These are phyloP conservation scores for Lolium perenne DNA, from an alignment of 176 grass and related monocot species.

Conservation along the genomic window DNA sequence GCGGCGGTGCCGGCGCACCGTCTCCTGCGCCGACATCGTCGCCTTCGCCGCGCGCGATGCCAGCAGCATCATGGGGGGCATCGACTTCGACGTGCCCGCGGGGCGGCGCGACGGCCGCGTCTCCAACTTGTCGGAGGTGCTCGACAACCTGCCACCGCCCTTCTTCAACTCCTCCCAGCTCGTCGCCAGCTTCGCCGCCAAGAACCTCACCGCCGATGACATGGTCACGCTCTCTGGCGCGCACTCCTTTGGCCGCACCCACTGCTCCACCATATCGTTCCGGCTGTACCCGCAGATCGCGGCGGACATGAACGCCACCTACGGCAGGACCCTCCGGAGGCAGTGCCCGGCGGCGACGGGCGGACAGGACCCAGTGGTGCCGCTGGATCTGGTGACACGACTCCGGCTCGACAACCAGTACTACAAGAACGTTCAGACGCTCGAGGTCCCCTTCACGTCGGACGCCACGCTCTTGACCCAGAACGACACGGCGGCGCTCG, in stretches of 20 bases:
- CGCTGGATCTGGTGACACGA: conserved; percentile 43
- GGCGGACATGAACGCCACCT: conserved; percentile 19
- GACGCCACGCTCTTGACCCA: conserved; percentile 51
- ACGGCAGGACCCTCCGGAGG: not conserved
- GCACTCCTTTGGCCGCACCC: conserved; percentile 49
- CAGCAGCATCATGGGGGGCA: conserved; percentile 29
- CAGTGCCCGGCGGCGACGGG: conserved; percentile 37
- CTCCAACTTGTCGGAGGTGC: conserved; percentile 42
- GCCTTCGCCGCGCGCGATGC: conserved; percentile 66
- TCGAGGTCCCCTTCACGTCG: conserved; percentile 52
- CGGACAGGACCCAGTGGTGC: conserved; percentile 43
- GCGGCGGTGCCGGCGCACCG: conserved; percentile 46
- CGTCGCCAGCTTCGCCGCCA: conserved; percentile 32
- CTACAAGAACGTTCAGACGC: conserved; percentile 53
- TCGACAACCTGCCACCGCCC: conserved; percentile 33
- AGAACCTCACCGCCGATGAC: conserved; percentile 41
- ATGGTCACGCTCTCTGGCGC: conserved; percentile 58
- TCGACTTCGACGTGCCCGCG: conserved; percentile 46
- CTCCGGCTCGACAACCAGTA: conserved; percentile 59
- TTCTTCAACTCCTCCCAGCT: conserved; percentile 16
- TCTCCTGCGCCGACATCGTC: conserved; percentile 85
- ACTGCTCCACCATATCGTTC: conserved; percentile 44
- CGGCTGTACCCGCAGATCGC: conserved; percentile 35
- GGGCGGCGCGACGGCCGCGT: conserved; percentile 54
- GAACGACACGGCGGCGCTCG: conserved; percentile 54